Conservation (phyloP, 225 moss, liverwort and hornwort genomes). For the Pleurozium schreberi region DNA sequence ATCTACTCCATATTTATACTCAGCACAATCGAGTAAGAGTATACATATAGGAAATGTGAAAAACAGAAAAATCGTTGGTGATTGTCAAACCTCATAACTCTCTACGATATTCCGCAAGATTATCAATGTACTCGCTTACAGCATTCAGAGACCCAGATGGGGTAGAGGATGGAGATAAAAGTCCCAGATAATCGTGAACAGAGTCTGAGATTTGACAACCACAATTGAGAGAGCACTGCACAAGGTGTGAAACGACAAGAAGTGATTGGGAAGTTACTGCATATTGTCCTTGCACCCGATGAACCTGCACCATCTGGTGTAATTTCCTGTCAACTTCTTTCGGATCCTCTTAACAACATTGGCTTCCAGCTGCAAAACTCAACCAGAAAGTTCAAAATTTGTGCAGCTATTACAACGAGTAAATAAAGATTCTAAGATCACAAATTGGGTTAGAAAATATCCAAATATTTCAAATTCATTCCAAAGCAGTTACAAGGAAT, state of each 20-base stretch:
- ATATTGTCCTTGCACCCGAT: conserved; percentile 36
- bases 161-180: neutral
- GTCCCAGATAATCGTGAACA: neutral
- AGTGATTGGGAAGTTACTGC: conserved; percentile 17
- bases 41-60: neutral
- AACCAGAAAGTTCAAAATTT: conserved; percentile 1
- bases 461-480: neutral
- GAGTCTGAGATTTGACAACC: neutral
- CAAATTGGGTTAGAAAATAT: neutral
- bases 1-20: neutral
- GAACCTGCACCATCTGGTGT: conserved; percentile 82
- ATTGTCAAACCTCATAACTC: neutral
- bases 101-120: neutral
- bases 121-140: neutral
- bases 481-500: neutral
- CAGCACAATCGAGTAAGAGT: neutral
- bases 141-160: neutral
- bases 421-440: neutral
- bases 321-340: conserved; percentile 76
- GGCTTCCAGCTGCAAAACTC: conserved; percentile 52
- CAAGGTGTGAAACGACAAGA: neutral
- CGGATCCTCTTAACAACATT: conserved; percentile 53
- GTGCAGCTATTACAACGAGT: neutral
- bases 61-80: neutral
- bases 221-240: neutral